phyloP scores from a whole-genome alignment of 2,329 filamentous ascomycete species.

The Endoconidiophora laricicola region DNA sequence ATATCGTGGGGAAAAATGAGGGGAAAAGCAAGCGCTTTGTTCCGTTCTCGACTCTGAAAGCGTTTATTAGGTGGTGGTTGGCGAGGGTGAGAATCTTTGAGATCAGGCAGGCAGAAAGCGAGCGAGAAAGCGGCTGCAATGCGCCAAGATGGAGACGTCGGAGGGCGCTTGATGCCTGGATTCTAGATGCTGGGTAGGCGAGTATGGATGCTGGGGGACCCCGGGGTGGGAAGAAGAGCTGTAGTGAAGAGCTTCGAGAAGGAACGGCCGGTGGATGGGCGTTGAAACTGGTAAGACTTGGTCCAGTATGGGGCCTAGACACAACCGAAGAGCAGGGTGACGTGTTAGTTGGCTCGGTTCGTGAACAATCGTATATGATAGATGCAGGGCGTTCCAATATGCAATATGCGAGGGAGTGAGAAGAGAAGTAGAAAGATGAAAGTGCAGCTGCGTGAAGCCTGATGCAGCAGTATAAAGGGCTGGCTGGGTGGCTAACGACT shows the following conservation, averaged over 20 bases:
- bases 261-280: background rate
- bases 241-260: too few relatives aligned
- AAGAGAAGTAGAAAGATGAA: background rate
- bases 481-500: too few relatives aligned
- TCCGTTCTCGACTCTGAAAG: background rate
- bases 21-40: background rate
- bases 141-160: background rate
- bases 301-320: conserved; percentile 6
- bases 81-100: background rate
- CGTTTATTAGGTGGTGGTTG: background rate
- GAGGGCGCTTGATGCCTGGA: background rate
- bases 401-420: conserved; percentile 4
- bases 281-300: conserved; percentile 3
- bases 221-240: background rate
- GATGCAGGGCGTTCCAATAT: conserved; percentile 7
- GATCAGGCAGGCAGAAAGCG: background rate
- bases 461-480: too few relatives aligned
- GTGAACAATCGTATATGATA: conserved; percentile 10
- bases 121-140: background rate
- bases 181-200: background rate
- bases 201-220: background rate
- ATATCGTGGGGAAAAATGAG: conserved; percentile 1
- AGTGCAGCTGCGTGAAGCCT: too few relatives aligned
- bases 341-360: conserved; percentile 13
- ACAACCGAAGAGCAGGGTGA: conserved; percentile 12